Evolutionary conservation across 495 filamentous ascomycete species (phyloP).

Genomic region (Trichoderma orchidacearum): DNA sequence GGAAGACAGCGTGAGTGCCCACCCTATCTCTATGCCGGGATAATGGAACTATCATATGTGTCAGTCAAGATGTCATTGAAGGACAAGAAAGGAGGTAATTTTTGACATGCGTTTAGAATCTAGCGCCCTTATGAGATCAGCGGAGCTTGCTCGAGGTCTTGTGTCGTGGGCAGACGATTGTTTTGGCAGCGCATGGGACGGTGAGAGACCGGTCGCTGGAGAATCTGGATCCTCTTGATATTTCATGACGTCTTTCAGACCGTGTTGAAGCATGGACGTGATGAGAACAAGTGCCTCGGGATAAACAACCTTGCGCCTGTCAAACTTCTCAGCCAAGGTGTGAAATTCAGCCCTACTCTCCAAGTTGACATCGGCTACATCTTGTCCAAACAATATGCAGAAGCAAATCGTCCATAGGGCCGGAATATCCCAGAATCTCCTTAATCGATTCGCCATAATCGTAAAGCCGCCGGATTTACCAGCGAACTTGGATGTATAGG

Average conservation of each 20-base stretch:
- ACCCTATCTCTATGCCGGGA: constrained; percentile 33
- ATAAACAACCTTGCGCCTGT: constrained; percentile 49
- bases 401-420: constrained; percentile 83
- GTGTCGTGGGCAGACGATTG: not conserved
- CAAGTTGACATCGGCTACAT: constrained; percentile 62
- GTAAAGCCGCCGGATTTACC: constrained; percentile 75
- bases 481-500: constrained; percentile 72
- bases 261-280: constrained; percentile 75
- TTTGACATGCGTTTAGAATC: constrained; percentile 35
- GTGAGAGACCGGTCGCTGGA: constrained; percentile 18
- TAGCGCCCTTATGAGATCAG: constrained; percentile 32
- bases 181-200: not conserved
- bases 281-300: constrained; percentile 74
- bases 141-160: constrained; percentile 30
- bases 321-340: constrained; percentile 60
- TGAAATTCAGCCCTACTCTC: constrained; percentile 59
- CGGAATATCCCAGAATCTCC: constrained; percentile 78
- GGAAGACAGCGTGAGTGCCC: constrained; percentile 35
- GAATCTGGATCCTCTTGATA: constrained; percentile 46
- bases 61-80: not conserved
- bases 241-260: constrained; percentile 51
- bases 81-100: not conserved
- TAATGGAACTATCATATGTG: constrained; percentile 11
- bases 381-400: constrained; percentile 72
- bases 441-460: constrained; percentile 69